Evolutionary conservation across 129 eudicot genomes (phyloP).

Genomic region (Ambrosia artemisiifolia): DNA sequence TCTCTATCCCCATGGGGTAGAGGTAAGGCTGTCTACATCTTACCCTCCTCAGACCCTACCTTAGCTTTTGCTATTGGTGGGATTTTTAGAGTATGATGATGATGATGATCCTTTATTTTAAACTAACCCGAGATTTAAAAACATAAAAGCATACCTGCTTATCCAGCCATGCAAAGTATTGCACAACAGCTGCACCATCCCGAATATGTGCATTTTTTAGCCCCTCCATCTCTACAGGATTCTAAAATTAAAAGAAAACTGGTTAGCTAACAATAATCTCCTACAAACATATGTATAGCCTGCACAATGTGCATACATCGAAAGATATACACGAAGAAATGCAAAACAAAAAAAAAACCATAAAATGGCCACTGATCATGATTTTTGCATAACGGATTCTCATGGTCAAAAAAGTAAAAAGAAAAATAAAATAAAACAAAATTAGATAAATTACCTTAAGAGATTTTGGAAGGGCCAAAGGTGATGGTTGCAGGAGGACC

Average conservation of each 20-base stretch:
- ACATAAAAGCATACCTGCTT: slow-evolving; percentile 53
- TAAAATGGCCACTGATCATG: too few relatives aligned
- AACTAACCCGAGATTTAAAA: not conserved
- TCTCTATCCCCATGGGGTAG: too few relatives aligned
- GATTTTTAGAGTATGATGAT: too few relatives aligned
- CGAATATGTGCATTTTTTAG: slow-evolving; percentile 86
- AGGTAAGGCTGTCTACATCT: too few relatives aligned
- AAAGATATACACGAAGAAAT: not conserved
- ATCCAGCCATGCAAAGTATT: slow-evolving; percentile 93
- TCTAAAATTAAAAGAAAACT: slow-evolving; percentile 36
- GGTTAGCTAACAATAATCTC: slow-evolving; percentile 15
- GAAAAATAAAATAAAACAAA: not conserved
- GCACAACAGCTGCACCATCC: slow-evolving; percentile 99
- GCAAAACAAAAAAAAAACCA: slow-evolving; percentile 3
- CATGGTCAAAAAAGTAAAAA: too few relatives aligned
- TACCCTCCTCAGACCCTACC: too few relatives aligned
- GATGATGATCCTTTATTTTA: not conserved
- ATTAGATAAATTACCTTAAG: slow-evolving; percentile 55
- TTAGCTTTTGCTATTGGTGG: too few relatives aligned
- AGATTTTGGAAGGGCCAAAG: slow-evolving; percentile 90
- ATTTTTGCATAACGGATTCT: too few relatives aligned
- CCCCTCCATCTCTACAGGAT: slow-evolving; percentile 86
- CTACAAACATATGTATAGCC: not conserved
- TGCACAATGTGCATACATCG: not conserved
- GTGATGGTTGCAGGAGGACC: slow-evolving; percentile 73